These are phyloP conservation scores for Westerdykella aurantiaca DNA, from an alignment of 2,329 filamentous ascomycete species.

Conservation along the genomic window DNA sequence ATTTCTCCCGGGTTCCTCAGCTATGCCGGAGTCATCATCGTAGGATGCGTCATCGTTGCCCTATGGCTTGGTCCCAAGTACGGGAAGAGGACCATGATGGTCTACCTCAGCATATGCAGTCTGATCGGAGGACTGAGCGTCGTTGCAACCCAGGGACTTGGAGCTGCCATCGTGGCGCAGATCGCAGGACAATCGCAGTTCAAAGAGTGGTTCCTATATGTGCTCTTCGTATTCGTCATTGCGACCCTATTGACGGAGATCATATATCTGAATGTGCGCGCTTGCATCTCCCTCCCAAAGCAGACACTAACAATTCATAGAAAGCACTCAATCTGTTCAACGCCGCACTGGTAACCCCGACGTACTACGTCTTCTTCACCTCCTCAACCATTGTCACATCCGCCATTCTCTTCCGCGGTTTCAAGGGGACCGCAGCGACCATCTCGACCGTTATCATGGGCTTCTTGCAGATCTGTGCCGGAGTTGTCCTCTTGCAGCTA, in stretches of 20 bases:
- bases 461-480: conserved; percentile 88
- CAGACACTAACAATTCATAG: conserved; percentile 48
- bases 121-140: conserved; percentile 91
- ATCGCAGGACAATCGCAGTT: conserved; percentile 78
- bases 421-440: conserved; percentile 74
- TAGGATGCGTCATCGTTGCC: conserved; percentile 66
- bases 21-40: conserved; percentile 76
- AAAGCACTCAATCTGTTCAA: conserved; percentile 99
- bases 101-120: conserved; percentile 95
- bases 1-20: conserved; percentile 79
- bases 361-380: conserved; percentile 98
- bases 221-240: conserved; percentile 85
- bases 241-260: conserved; percentile 88
- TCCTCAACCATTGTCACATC: conserved; percentile 92
- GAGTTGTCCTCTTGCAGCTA: conserved; percentile 88
- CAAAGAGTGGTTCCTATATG: conserved; percentile 95
- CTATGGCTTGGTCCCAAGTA: conserved; percentile 80
- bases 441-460: conserved; percentile 90
- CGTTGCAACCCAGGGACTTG: conserved; percentile 87
- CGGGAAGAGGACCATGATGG: conserved; percentile 95
- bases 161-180: conserved; percentile 84
- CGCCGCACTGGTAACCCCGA: conserved; percentile 91
- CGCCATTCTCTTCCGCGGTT: conserved; percentile 84
- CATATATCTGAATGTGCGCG: conserved; percentile 85
- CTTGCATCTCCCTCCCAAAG: not conserved